phyloP scores from a whole-genome alignment of 768 basidiomycete species.

The Tulasnella sp. region DNA sequence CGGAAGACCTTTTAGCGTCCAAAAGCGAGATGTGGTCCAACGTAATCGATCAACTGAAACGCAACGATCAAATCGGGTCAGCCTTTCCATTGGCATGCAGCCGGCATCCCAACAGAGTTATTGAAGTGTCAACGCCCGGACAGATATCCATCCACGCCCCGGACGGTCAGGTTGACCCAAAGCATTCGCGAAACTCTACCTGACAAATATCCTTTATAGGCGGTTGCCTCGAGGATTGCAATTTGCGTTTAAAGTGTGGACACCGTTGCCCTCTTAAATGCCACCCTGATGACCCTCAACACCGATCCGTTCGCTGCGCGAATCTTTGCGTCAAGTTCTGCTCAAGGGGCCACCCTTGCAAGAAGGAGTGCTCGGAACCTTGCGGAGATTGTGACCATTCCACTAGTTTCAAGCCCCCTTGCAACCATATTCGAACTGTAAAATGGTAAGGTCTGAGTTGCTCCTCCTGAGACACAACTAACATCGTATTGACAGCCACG shows the following conservation, averaged over 20 bases:
- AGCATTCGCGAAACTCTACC: no score
- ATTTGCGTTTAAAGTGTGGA: conserved; percentile 1
- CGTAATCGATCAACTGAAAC: conserved; percentile 55
- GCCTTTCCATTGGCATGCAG: conserved; percentile 56
- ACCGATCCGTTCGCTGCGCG: not conserved
- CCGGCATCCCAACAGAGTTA: conserved; percentile 43
- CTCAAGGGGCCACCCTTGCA: not conserved
- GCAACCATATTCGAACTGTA: no score
- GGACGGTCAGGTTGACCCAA: conserved; percentile 56
- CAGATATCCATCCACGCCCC: conserved; percentile 50
- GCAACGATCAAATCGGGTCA: conserved; percentile 45
- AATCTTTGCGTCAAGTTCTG: not conserved
- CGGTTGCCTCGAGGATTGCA: conserved; percentile 50
- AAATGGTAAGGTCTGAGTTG: no score
- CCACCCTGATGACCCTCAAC: conserved; percentile 10
- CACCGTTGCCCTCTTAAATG: conserved; percentile 15
- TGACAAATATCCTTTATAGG: no score
- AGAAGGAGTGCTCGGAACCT: not conserved
- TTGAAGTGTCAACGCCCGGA: conserved; percentile 49
- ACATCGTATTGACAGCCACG: no score
- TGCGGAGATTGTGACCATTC: conserved; percentile 37
- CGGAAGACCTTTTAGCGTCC: conserved; percentile 43
- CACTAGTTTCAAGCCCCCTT: conserved; percentile 46
- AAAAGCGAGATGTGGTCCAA: conserved; percentile 49
- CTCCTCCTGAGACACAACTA: no score